Evolutionary conservation across 2,329 filamentous ascomycete species (phyloP), one percentile per base, ranked within the genome.

Genomic region (Trematosphaeria pertusa): DNA sequence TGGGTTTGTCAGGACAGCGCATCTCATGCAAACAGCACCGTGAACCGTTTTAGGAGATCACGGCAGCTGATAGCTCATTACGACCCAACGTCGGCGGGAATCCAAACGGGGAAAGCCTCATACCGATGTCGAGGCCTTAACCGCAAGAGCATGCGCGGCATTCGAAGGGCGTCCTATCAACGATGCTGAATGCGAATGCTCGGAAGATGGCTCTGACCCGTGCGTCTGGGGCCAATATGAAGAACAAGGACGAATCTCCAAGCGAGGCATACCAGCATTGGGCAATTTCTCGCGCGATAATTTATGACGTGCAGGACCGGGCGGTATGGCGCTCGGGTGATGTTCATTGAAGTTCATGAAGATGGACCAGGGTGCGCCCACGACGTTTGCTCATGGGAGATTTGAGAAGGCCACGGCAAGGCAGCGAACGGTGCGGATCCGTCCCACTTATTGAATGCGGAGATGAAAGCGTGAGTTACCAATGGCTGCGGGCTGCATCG

Each of bases 21-120:
- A 15, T 44, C 28, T 39, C 38, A 50, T 49, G 52, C 50, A 49
- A 46, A 39, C 47, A 49, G 55, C 53, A 58, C 50, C 37, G 42
- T 32, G 37, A 49, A 45, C 58, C 61, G 24, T 11, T 57, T 66
- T 48, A 33, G 60, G 62, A 46, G 57, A 51, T 53, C 62, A 69
- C 64, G 48, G 43, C 65, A 62, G 61, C 22, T 54, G 40, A 51
- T 46, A 48, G 51, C 48, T 55, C 49, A 26, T 43, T 46, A 39
- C 42, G 48, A 49, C 37, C 42, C 50, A 51, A 46, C 37, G 37
- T 46, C 31, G 33, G 43, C 42, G 30, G 36, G 41, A 33, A 28
- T 31, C 44, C 34, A 48, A 30, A 24, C 22, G 43, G 39, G 38
- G 39, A 31, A n/a, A n/a, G n/a, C n/a, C n/a, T n/a, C n/a, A n/a